Evolutionary conservation across 371 early-diverging fungal species (phyloP), one percentile per base, ranked within the genome.

Genomic region (Coemansia sp.): DNA sequence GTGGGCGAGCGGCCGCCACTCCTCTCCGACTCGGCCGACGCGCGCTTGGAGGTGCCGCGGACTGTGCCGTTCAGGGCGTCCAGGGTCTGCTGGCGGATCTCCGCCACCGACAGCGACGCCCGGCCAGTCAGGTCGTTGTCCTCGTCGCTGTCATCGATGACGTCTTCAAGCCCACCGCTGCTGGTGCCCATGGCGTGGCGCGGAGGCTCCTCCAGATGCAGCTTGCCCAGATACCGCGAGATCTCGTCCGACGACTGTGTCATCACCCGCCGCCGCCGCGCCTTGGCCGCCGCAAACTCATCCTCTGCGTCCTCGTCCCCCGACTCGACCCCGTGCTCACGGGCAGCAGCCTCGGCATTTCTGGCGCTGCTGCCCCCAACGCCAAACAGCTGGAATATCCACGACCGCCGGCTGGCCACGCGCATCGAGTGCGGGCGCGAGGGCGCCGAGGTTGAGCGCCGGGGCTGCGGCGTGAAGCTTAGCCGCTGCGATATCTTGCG

Each of bases 341-440:
- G 14, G 9, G 46, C 55, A 12, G 18, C 32, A 42, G 0, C 48
- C 37, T 49, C 53, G 12, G 37, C 16, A 18, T 40, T 29, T 29
- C 12, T 16, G 24, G 33, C 18, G 34, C 55, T 55, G 56, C 46
- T 11, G n/a, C 47, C 18, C 32, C 59, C 40, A 14, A 55, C 50
- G 32, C 64, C 67, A 46, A 72, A 72, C 11, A 67, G 58, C 36
- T 69, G 63, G 29, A 40, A 38, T 2, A 72, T 54, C 72, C 72
- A 72, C 16, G 72, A 72, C n/a, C 64, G 46, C 1, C 69, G 43
- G 12, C 69, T 43, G 10, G 56, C 7, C 2, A 72, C 56, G 5
- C 63, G 64, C 72, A 72, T 68, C 3, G 72, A 68, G 53, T 72
- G 72, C 10, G 72, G 72, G 1, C 72, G 64, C 10, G 72, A 72